Evolutionary conservation across 1,284 basidiomycete species (phyloP), one percentile per base, ranked within the genome.

Genomic region (Schizophyllum amplum): DNA sequence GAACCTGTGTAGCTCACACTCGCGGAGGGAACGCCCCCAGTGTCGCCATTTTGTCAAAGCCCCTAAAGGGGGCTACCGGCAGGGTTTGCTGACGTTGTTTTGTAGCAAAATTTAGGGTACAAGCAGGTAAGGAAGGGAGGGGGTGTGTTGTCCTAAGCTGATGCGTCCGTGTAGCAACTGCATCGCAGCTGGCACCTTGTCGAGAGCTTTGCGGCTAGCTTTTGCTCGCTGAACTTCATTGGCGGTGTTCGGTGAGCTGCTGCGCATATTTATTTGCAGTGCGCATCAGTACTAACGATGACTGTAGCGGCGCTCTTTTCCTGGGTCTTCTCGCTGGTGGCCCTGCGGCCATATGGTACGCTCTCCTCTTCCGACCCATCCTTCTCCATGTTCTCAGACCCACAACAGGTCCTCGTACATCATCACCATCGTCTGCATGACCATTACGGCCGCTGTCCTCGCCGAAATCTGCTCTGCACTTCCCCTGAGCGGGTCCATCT

Each of bases 1-100:
- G 88, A 91, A 92, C 90, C 88, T 92, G 91, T 90, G 81, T 87
- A 91, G 90, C 83, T 90, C 82, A 92, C 79, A 90, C 89, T 88
- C 91, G 91, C 90, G 90, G 89, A 92, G 90, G 90, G 90, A 91
- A 90, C n/a, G 87, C 86, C 87, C 79, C 77, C 81, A 81, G 87
- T 79, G 74, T 80, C 76, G 72, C 66, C 69, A 66, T 68, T 68
- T 62, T 66, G 63, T 69, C 62, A 68, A 66, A 71, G 72, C 71
- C 68, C 68, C 61, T 59, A 59, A 50, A 66, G 73, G 72, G 75
- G 74, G 69, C 69, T 65, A 63, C 63, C 64, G 62, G 61, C 60
- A 65, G 66, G 60, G 65, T 62, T 65, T 72, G 78, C 86, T 90
- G 71, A 89, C 75, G 60, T 63, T 64, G n/a, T 65, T 65, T 68